Conservation (phyloP, 2,329 filamentous ascomycete genomes). For the Xylariaceae sp. region DNA sequence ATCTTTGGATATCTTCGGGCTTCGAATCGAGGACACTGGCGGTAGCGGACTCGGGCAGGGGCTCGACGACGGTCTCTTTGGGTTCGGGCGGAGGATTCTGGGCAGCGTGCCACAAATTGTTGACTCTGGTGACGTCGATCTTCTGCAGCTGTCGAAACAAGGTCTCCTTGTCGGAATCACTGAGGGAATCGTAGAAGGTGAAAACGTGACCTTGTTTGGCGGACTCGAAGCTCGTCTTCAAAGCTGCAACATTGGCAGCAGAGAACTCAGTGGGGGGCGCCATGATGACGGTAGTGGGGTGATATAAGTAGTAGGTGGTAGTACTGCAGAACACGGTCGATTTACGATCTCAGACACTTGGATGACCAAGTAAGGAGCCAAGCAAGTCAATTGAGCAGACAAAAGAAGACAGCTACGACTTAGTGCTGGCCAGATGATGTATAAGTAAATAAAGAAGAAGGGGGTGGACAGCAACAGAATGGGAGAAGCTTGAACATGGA, state of each 20-base stretch:
- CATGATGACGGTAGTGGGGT: constrained; percentile 16
- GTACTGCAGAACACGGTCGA: background rate
- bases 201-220: constrained; percentile 80
- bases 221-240: constrained; percentile 68
- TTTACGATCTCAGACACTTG: too few species aligned
- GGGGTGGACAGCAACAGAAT: background rate
- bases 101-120: constrained; percentile 76
- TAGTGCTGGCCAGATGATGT: constrained; percentile 1
- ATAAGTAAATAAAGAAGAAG: background rate
- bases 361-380: background rate
- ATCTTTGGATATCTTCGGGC: constrained; percentile 70
- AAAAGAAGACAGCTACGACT: background rate
- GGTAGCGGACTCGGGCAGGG: constrained; percentile 78
- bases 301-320: background rate
- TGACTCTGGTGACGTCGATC: constrained; percentile 85
- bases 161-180: constrained; percentile 64
- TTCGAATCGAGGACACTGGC: constrained; percentile 91
- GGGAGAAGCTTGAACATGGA: constrained; percentile 3
- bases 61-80: constrained; percentile 62
- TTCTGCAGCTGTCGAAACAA: constrained; percentile 77
- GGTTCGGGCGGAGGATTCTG: constrained; percentile 69
- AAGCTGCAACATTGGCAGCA: constrained; percentile 60
- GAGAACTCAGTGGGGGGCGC: constrained; percentile 48
- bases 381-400: constrained; percentile 2
- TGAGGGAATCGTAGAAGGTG: constrained; percentile 79